A percentile compares a stretch with the other conserved stretches of the same genome.
Evolutionary conservation across 139 green algal genomes (phyloP).

Genomic region (Micractinium conductrix): DNA sequence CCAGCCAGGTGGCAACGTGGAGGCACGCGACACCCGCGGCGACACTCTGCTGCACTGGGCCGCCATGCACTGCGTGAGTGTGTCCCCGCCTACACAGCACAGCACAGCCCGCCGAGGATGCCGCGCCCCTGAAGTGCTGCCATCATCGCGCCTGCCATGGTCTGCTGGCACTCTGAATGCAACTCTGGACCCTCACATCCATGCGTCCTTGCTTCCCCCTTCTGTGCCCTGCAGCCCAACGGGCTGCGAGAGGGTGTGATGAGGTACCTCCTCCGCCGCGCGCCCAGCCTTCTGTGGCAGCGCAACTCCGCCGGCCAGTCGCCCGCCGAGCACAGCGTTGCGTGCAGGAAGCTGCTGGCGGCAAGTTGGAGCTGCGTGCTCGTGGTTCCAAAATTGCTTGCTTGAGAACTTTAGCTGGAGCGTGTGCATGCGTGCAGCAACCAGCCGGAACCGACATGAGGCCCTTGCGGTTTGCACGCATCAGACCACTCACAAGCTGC

Average conservation of each 20-base stretch:
- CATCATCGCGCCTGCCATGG: no score
- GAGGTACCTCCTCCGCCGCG: neutral
- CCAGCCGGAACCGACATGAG: no score
- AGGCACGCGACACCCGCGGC: slow-evolving; percentile 11
- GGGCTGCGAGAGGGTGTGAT: slow-evolving; percentile 17
- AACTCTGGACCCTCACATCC: no score
- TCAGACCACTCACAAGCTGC: no score
- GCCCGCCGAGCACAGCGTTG: neutral
- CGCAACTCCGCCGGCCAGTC: neutral
- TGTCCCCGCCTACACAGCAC: no score
- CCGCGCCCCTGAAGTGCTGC: no score
- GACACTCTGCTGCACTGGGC: slow-evolving; percentile 37
- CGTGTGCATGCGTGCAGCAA: neutral
- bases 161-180: neutral
- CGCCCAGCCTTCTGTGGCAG: neutral
- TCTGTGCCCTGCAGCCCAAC: neutral
- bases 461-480: no score
- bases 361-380: no score
- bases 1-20: neutral
- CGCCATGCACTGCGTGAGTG: no score
- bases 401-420: no score
- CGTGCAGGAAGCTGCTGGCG: slow-evolving; percentile 6
- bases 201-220: neutral
- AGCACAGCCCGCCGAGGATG: no score
- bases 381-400: no score